Evolutionary conservation across 352 stramenopile species (phyloP).

Genomic region (Pelagophyceae sp.): DNA sequence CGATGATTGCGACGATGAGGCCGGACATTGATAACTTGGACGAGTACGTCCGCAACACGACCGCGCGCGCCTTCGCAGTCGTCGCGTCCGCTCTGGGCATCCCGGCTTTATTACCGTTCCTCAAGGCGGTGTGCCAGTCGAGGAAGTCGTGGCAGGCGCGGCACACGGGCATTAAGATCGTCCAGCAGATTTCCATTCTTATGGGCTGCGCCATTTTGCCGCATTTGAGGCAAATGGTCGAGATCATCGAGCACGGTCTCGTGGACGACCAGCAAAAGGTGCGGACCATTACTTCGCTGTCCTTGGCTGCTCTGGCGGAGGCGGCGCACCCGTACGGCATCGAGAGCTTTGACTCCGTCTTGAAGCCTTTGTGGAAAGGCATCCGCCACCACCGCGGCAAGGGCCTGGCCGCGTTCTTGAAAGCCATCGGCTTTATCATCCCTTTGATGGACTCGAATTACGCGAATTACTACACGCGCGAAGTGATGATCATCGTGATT

Average conservation of each 20-base stretch:
- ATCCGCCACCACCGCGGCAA: slow-evolving; percentile 95
- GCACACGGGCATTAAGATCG: slow-evolving; percentile 99
- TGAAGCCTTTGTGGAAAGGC: slow-evolving; percentile 92
- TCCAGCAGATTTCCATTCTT: slow-evolving; percentile 96
- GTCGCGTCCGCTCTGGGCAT: slow-evolving; percentile 97
- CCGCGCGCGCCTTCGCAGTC: slow-evolving; percentile 92
- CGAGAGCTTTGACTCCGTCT: slow-evolving; percentile 96
- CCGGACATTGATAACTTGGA: slow-evolving; percentile 97
- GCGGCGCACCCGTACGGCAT: slow-evolving; percentile 97
- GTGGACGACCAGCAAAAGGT: slow-evolving; percentile 96
- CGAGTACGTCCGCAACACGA: slow-evolving; percentile 98
- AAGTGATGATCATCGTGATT: slow-evolving; percentile 98
- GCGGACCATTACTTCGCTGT: slow-evolving; percentile 91
- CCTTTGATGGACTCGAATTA: slow-evolving; percentile 98
- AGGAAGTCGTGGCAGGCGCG: slow-evolving; percentile 96
- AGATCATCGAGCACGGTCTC: slow-evolving; percentile 94
- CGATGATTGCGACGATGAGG: slow-evolving; percentile 99
- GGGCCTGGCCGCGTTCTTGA: slow-evolving; percentile 93
- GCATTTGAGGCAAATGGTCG: slow-evolving; percentile 92
- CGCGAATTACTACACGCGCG: slow-evolving; percentile 95
- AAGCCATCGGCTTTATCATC: slow-evolving; percentile 98
- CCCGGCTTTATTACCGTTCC: slow-evolving; percentile 89
- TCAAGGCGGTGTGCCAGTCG: slow-evolving; percentile 96
- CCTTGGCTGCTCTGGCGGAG: slow-evolving; percentile 91
- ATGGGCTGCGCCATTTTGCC: slow-evolving; percentile 96